phyloP scores from a whole-genome alignment of 768 basidiomycete genomes.

The Pleurotus salmoneostramineus region DNA sequence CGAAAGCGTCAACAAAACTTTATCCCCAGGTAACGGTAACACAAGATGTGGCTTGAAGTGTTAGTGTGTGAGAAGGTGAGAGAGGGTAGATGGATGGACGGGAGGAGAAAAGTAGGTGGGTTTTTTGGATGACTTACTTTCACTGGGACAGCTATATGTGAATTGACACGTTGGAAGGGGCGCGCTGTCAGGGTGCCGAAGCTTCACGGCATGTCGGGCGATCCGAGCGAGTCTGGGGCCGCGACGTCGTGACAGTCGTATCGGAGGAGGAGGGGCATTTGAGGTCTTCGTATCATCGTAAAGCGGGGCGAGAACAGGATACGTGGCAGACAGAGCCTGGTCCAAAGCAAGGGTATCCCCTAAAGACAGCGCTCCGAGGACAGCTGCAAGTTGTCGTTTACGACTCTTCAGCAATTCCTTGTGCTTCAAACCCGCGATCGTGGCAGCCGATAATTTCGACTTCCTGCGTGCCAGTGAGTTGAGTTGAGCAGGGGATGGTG shows the following conservation, averaged over 20 bases:
- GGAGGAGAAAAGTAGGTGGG: constrained; percentile 10
- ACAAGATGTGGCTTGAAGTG: neutral
- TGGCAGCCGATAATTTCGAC: constrained; percentile 50
- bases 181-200: constrained; percentile 38
- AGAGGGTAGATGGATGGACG: constrained; percentile 5
- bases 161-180: constrained; percentile 54
- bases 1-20: constrained; percentile 10
- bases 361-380: constrained; percentile 62
- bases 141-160: constrained; percentile 56
- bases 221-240: constrained; percentile 42
- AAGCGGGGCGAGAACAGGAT: constrained; percentile 20
- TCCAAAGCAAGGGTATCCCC: constrained; percentile 74
- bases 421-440: constrained; percentile 66
- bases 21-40: neutral
- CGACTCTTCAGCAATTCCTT: constrained; percentile 70
- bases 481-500: constrained; percentile 4
- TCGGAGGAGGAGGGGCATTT: constrained; percentile 22
- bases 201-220: constrained; percentile 34
- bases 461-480: constrained; percentile 13
- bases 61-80: constrained; percentile 12
- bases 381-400: constrained; percentile 67
- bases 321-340: constrained; percentile 63
- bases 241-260: constrained; percentile 54
- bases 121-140: constrained; percentile 55
- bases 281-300: constrained; percentile 15